Conservation (phyloP, 495 filamentous ascomycete genomes). For the Schizothecium vesticola region DNA sequence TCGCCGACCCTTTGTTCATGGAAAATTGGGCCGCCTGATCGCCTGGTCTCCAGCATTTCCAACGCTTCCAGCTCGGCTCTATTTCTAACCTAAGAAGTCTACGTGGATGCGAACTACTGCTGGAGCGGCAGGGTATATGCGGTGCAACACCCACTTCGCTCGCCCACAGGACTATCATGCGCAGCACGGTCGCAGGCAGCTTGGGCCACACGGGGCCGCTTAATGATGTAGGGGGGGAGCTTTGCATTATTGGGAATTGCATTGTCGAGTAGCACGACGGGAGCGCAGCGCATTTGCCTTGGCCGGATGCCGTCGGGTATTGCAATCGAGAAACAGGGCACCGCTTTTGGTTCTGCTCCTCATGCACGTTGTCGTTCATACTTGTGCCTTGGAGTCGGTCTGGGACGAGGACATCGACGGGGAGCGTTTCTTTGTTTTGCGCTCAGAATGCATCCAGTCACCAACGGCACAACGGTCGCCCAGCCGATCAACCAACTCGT, state of each 20-base stretch:
- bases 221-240: neutral
- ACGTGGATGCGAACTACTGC: neutral
- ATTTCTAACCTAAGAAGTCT: neutral
- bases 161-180: neutral
- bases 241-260: neutral
- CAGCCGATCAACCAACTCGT: neutral
- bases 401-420: neutral
- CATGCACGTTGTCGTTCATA: neutral
- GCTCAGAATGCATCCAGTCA: neutral
- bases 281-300: neutral
- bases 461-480: neutral
- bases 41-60: neutral
- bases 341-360: neutral
- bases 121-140: slow-evolving; percentile 1
- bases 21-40: neutral
- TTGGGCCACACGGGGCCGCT: neutral
- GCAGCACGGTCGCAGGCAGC: neutral
- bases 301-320: neutral
- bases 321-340: neutral
- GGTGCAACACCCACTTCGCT: neutral
- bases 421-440: neutral
- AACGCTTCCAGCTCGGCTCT: neutral
- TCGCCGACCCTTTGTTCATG: neutral
- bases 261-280: neutral
- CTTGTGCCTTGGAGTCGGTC: neutral